These are phyloP conservation scores for Populus trichocarpa DNA, from an alignment of 441 rosid genomes.

Conservation along the genomic window DNA sequence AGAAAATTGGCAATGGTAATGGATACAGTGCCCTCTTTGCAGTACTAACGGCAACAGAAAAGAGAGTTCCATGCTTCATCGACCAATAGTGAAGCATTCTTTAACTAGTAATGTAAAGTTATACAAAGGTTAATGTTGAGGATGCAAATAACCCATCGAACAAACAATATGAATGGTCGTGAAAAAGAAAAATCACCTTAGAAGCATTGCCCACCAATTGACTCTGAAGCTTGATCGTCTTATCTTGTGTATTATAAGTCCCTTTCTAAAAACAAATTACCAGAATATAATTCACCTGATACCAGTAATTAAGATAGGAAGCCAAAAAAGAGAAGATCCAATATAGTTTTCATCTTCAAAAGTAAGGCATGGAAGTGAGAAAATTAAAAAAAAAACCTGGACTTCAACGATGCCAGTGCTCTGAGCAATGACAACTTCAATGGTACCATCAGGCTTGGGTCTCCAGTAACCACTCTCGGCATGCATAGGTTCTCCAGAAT, in stretches of 20 bases:
- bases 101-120: background rate
- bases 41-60: background rate
- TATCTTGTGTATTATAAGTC: slow-evolving; percentile 36
- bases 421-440: slow-evolving; percentile 71
- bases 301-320: background rate
- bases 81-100: background rate
- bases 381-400: slow-evolving; percentile 32
- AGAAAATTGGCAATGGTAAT: background rate
- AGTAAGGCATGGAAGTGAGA: background rate
- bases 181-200: slow-evolving; percentile 38
- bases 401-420: slow-evolving; percentile 76
- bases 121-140: background rate
- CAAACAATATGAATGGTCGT: background rate
- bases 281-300: background rate
- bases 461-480: slow-evolving; percentile 76
- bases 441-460: slow-evolving; percentile 62
- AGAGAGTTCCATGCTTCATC: background rate
- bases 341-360: background rate
- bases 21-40: background rate
- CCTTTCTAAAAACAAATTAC: slow-evolving; percentile 39
- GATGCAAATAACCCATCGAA: background rate
- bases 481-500: slow-evolving; percentile 73
- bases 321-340: background rate
- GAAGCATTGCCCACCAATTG: slow-evolving; percentile 72
- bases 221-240: slow-evolving; percentile 54